Percentiles rank a stretch among this genome's conserved stretches.
These are phyloP conservation scores for Lactarius sanguifluus DNA, from an alignment of 768 basidiomycete genomes.

Conservation along the genomic window DNA sequence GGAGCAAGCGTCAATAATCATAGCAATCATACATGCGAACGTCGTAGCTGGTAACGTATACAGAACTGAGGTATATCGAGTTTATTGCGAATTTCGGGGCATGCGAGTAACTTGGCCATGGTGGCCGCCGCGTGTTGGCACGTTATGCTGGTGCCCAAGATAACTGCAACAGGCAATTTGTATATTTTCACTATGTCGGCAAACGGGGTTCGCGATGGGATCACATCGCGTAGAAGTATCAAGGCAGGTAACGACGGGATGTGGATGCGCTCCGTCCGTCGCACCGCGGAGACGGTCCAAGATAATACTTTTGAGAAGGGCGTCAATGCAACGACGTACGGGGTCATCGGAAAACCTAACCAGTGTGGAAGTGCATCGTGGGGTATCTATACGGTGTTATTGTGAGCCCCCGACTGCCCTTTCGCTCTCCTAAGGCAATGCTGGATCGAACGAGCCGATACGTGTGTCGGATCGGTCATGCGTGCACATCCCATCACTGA, in stretches of 20 bases:
- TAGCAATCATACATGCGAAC: constrained; percentile 3
- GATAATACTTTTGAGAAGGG: background rate
- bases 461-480: background rate
- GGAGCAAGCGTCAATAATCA: background rate
- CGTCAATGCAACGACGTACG: background rate
- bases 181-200: background rate
- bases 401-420: background rate
- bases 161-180: background rate
- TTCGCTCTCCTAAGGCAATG: background rate
- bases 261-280: background rate
- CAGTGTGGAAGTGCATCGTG: background rate
- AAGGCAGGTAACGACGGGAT: background rate
- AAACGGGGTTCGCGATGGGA: background rate
- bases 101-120: background rate
- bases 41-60: constrained; percentile 11
- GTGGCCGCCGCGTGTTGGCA: constrained; percentile 6
- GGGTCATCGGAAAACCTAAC: background rate
- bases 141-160: background rate
- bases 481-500: background rate
- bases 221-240: constrained; percentile 1
- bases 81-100: background rate
- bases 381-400: background rate
- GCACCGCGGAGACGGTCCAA: background rate
- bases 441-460: constrained; percentile 11
- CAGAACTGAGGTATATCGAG: background rate